These are phyloP conservation scores for Globisporangium spiculum DNA, from an alignment of 352 stramenopile genomes.

Conservation along the genomic window DNA sequence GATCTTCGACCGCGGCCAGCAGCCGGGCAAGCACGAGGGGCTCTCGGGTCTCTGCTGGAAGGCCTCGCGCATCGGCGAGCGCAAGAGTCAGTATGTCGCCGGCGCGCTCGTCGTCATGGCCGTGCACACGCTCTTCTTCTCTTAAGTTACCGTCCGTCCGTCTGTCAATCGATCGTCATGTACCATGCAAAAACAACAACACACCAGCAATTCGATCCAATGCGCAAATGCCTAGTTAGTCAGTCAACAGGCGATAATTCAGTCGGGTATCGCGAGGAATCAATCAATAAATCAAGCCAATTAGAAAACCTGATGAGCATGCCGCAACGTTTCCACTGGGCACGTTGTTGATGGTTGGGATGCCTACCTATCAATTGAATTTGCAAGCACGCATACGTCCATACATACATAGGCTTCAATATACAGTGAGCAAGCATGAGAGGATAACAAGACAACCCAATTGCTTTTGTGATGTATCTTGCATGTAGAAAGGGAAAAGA, in stretches of 20 bases:
- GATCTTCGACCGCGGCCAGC: conserved; percentile 91
- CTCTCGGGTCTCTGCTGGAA: conserved; percentile 91
- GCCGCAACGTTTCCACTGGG: too few species aligned
- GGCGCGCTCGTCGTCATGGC: conserved; percentile 86
- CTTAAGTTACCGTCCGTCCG: conserved; percentile 20
- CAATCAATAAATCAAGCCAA: neutral
- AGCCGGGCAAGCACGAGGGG: conserved; percentile 83
- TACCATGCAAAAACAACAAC: conserved; percentile 4
- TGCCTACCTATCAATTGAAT: neutral
- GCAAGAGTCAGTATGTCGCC: conserved; percentile 89
- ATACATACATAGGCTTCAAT: neutral
- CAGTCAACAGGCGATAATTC: neutral
- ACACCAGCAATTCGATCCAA: neutral
- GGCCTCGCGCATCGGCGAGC: conserved; percentile 88
- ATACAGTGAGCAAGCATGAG: neutral
- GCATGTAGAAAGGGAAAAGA: conserved; percentile 6
- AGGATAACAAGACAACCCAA: neutral
- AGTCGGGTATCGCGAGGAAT: neutral
- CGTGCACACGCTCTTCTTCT: conserved; percentile 91
- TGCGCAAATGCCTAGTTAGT: neutral
- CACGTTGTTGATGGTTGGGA: too few species aligned
- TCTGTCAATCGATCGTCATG: conserved; percentile 3
- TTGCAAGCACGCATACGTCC: neutral
- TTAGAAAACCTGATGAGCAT: neutral
- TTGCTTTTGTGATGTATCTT: conserved; percentile 7